Conservation (phyloP, 768 basidiomycete species). For the Nevesoporus exiguus region DNA sequence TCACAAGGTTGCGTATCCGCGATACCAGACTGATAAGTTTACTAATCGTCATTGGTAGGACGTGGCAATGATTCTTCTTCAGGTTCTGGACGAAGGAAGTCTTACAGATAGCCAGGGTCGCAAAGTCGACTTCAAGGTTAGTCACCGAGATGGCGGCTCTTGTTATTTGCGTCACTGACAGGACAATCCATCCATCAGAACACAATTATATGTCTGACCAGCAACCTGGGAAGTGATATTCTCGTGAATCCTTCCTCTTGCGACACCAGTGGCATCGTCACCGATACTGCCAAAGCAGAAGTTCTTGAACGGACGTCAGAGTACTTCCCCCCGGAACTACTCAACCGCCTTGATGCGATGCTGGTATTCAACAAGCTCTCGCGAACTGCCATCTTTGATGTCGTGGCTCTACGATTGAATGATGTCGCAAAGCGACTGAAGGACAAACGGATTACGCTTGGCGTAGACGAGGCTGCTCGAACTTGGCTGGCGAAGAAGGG, state of each 20-base stretch:
- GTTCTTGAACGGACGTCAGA: constrained; percentile 74
- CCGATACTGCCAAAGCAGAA: constrained; percentile 53
- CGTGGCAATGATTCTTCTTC: constrained; percentile 85
- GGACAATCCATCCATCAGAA: constrained; percentile 45
- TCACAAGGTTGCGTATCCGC: constrained; percentile 54
- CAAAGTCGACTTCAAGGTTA: constrained; percentile 85
- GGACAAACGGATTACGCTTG: constrained; percentile 62
- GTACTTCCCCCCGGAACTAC: constrained; percentile 86
- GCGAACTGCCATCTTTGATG: constrained; percentile 64
- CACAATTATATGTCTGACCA: constrained; percentile 88
- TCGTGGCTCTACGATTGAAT: constrained; percentile 70
- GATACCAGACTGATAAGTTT: neutral
- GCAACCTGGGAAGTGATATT: constrained; percentile 81
- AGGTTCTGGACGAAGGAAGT: constrained; percentile 87
- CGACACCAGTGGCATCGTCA: constrained; percentile 61
- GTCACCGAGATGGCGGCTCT: neutral
- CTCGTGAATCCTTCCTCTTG: constrained; percentile 66
- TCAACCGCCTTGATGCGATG: constrained; percentile 86
- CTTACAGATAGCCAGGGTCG: constrained; percentile 91
- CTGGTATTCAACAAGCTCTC: constrained; percentile 91
- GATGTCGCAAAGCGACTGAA: constrained; percentile 70
- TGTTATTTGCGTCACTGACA: neutral
- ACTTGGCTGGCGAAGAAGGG: constrained; percentile 73
- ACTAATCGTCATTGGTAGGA: constrained; percentile 42
- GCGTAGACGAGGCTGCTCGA: constrained; percentile 59